Evolutionary conservation across 257 asterid genomes (phyloP).

Genomic region (Solanum megistacrolobum): DNA sequence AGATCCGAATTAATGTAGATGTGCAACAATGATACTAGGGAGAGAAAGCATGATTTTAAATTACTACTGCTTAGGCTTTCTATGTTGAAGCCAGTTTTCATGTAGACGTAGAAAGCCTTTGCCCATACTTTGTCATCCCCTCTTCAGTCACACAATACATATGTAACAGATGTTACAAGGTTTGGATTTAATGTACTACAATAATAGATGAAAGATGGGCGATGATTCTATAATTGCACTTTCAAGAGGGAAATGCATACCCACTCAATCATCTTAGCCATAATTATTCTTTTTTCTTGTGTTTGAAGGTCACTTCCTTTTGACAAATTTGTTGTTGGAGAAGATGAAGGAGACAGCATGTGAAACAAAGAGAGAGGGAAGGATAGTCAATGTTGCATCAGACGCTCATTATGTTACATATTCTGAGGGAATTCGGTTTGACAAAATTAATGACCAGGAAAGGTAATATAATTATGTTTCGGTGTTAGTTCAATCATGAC

Average conservation of each 20-base stretch:
- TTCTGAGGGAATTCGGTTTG: slow-evolving; percentile 61
- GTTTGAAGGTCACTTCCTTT: slow-evolving; percentile 81
- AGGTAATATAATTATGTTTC: slow-evolving; percentile 21
- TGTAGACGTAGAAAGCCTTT: background rate
- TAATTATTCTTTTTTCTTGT: background rate
- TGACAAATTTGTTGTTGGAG: slow-evolving; percentile 59
- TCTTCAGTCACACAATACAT: background rate
- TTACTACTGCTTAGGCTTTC: background rate
- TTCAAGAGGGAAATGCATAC: background rate
- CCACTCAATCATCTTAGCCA: background rate
- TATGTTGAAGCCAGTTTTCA: background rate
- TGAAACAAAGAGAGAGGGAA: slow-evolving; percentile 56
- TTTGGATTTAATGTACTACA: background rate
- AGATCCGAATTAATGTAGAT: background rate
- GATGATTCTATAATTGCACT: background rate
- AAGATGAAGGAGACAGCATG: slow-evolving; percentile 65
- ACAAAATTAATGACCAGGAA: slow-evolving; percentile 44
- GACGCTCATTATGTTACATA: slow-evolving; percentile 49
- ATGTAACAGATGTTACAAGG: background rate
- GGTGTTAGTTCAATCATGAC: background rate
- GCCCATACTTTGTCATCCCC: background rate
- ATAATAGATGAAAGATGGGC: background rate
- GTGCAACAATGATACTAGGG: background rate
- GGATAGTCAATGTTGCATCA: slow-evolving; percentile 75
- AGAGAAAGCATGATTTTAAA: background rate